phyloP scores from a whole-genome alignment of 164 flowering plant genomes.

The Nymphaea colorata region DNA sequence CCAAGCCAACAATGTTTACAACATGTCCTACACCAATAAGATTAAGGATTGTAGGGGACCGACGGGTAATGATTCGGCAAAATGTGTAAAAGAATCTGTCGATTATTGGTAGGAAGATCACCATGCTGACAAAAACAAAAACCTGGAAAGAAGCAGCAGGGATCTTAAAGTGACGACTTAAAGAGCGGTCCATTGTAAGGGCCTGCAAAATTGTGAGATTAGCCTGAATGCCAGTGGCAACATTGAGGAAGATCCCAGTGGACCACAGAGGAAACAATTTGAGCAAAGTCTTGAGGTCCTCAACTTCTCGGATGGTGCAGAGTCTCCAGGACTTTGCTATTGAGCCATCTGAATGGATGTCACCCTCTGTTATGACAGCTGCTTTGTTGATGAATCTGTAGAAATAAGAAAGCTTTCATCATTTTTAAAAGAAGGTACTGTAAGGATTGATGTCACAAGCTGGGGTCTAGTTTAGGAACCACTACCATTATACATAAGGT shows the following conservation, averaged over 20 bases:
- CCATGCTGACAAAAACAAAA: conserved; percentile 20
- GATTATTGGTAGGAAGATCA: conserved; percentile 22
- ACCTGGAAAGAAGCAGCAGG: conserved; percentile 51
- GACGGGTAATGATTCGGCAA: conserved; percentile 20
- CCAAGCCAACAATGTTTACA: conserved; percentile 34
- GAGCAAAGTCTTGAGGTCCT: conserved; percentile 51
- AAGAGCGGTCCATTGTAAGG: conserved; percentile 51
- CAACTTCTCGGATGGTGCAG: conserved; percentile 52
- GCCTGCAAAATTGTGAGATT: conserved; percentile 48
- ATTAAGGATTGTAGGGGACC: conserved; percentile 30
- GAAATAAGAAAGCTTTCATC: background rate
- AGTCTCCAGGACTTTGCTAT: conserved; percentile 37
- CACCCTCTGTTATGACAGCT: conserved; percentile 30
- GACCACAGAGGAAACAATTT: conserved; percentile 55
- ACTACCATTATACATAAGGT: too few relatives aligned
- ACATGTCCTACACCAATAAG: conserved; percentile 54
- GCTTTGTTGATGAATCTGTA: conserved; percentile 48
- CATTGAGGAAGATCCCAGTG: conserved; percentile 25
- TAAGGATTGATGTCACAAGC: too few relatives aligned
- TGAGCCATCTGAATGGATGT: conserved; percentile 18
- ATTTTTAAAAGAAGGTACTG: too few relatives aligned
- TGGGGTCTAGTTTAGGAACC: too few relatives aligned
- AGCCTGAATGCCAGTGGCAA: conserved; percentile 30
- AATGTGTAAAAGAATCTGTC: conserved; percentile 36
- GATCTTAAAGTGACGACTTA: conserved; percentile 41